Evolutionary conservation across 179 eudicot genomes (phyloP).

Genomic region (Camellia oleifera): DNA sequence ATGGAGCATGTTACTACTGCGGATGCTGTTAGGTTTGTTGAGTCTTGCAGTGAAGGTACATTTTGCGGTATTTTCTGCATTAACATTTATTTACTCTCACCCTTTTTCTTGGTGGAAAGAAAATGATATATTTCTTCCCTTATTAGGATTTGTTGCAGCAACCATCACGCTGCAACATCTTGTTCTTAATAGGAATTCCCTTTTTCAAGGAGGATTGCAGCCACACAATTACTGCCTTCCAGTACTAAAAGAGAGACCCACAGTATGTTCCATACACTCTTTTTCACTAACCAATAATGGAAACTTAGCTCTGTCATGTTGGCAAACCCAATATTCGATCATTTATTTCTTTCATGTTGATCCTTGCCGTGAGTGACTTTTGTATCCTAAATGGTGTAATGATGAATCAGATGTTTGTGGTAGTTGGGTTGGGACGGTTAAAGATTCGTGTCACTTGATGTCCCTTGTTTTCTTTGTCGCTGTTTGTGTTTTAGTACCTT

Average conservation of each 20-base stretch:
- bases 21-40: constrained; percentile 84
- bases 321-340: not conserved
- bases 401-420: no score
- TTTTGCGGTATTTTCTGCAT: not conserved
- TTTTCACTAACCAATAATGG: not conserved
- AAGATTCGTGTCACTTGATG: not conserved
- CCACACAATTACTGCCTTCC: constrained; percentile 97
- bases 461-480: not conserved
- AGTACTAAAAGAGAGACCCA: constrained; percentile 91
- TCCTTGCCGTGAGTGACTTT: no score
- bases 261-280: constrained; percentile 41
- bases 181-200: constrained; percentile 78
- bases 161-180: constrained; percentile 93
- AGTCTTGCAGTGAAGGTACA: constrained; percentile 73
- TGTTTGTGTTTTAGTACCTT: not conserved
- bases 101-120: not conserved
- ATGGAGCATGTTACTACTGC: constrained; percentile 97
- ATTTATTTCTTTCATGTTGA: no score
- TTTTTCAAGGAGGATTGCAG: constrained; percentile 91
- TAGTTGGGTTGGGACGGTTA: no score
- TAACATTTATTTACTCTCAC: not conserved
- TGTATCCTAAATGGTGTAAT: no score
- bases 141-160: constrained; percentile 77
- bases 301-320: not conserved
- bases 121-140: not conserved